A percentile compares a stretch with the other conserved stretches of the same genome.
phyloP scores from a whole-genome alignment of 305 asterid species.

The Nicotiana rustica region DNA sequence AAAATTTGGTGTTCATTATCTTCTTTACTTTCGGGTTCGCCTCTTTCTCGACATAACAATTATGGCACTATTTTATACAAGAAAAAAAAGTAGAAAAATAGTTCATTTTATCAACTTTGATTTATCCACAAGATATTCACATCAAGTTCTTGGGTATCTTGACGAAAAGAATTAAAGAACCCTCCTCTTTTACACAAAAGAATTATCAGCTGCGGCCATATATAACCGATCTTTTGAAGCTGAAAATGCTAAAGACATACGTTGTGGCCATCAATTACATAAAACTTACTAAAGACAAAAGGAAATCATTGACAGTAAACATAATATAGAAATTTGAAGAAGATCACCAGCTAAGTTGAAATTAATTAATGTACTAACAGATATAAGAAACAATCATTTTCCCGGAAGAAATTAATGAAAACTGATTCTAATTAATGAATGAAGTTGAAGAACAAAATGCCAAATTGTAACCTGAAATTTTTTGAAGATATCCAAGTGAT shows the following conservation, averaged over 20 bases:
- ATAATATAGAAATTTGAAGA: background rate
- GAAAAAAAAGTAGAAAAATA: background rate
- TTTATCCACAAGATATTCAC: background rate
- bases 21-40: too few species aligned
- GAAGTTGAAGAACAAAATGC: background rate
- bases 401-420: background rate
- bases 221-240: background rate
- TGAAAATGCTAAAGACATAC: background rate
- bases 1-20: too few species aligned
- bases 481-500: background rate
- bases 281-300: background rate
- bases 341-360: background rate
- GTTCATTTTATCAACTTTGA: background rate
- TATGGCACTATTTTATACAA: background rate
- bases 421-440: background rate
- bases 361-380: background rate
- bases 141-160: background rate
- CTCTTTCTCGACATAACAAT: too few species aligned
- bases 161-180: background rate
- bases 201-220: background rate
- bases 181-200: background rate
- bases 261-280: background rate
- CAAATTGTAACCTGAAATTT: background rate
- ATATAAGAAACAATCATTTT: background rate
- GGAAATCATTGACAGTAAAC: background rate